phyloP scores from a whole-genome alignment of 176 grass and related monocot species.

The Carex cristatella region DNA sequence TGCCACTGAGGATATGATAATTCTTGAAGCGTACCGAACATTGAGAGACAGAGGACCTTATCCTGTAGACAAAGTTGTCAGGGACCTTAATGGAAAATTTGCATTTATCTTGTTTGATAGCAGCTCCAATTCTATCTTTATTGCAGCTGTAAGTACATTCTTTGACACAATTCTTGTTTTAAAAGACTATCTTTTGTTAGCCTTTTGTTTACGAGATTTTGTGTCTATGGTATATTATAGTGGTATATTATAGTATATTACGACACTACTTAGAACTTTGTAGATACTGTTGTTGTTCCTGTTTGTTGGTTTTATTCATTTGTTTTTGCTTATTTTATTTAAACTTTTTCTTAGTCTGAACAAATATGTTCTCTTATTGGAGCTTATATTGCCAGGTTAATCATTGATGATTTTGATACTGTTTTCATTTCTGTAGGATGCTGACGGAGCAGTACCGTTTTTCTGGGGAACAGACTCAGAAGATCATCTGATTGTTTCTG shows the following conservation, averaged over 20 bases:
- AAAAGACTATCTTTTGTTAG: not conserved
- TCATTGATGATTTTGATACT: not conserved
- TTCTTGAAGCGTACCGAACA: conserved; percentile 76
- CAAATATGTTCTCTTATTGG: not conserved
- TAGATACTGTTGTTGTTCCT: not conserved
- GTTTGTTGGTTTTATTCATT: not conserved
- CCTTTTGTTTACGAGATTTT: not conserved
- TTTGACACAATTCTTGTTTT: not conserved
- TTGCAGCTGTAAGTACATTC: conserved; percentile 45
- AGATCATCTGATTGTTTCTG: conserved; percentile 27
- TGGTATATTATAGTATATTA: not conserved
- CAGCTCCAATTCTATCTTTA: conserved; percentile 51
- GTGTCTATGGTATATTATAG: not conserved
- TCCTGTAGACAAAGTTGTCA: conserved; percentile 64
- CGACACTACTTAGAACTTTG: not conserved
- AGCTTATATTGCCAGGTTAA: not conserved
- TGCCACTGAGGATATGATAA: conserved; percentile 54
- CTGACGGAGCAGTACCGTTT: conserved; percentile 23
- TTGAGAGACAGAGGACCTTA: conserved; percentile 83
- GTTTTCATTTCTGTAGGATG: conserved; percentile 24
- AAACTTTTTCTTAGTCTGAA: not conserved
- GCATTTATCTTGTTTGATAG: conserved; percentile 64
- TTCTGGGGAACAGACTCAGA: conserved; percentile 33
- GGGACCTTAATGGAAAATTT: conserved; percentile 64
- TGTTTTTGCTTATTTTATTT: not conserved